Evolutionary conservation across 306 rosid species (phyloP).

Genomic region (Cucurbita pepo): DNA sequence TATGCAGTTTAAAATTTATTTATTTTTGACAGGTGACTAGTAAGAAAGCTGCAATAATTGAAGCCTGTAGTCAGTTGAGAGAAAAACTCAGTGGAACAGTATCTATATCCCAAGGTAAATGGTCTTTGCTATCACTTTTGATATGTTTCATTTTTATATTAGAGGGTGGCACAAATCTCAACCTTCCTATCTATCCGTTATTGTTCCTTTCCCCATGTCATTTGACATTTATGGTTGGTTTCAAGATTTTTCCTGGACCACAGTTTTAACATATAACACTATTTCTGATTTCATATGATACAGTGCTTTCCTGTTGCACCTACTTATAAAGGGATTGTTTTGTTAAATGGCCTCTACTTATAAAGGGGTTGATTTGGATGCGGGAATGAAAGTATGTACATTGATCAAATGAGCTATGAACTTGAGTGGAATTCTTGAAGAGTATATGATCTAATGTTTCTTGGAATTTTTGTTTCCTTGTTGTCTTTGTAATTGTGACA

Average conservation of each 20-base stretch:
- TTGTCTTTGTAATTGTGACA: neutral
- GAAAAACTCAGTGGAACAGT: slow-evolving; percentile 53
- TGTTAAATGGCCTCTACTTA: too few species aligned
- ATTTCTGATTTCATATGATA: neutral
- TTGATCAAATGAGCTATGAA: neutral
- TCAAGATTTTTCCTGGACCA: neutral
- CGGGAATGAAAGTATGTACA: neutral
- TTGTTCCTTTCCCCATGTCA: neutral
- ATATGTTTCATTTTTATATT: neutral
- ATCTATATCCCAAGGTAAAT: slow-evolving; percentile 52
- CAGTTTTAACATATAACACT: neutral
- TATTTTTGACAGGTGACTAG: slow-evolving; percentile 51
- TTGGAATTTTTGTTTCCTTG: neutral
- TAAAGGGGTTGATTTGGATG: neutral
- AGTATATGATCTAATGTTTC: neutral
- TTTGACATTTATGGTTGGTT: neutral
- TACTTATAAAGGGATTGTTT: too few species aligned
- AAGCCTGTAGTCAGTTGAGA: slow-evolving; percentile 49
- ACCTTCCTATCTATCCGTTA: neutral
- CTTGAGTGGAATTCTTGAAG: neutral
- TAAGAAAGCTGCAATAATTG: slow-evolving; percentile 73
- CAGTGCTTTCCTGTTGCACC: neutral
- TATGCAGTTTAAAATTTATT: neutral
- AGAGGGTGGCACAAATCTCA: neutral
- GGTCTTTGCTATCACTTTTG: neutral